A percentile compares a stretch with the other conserved stretches of the same genome.
Evolutionary conservation across 192 early-diverging fungal genomes (phyloP).

Genomic region (Coemansia asiatica): DNA sequence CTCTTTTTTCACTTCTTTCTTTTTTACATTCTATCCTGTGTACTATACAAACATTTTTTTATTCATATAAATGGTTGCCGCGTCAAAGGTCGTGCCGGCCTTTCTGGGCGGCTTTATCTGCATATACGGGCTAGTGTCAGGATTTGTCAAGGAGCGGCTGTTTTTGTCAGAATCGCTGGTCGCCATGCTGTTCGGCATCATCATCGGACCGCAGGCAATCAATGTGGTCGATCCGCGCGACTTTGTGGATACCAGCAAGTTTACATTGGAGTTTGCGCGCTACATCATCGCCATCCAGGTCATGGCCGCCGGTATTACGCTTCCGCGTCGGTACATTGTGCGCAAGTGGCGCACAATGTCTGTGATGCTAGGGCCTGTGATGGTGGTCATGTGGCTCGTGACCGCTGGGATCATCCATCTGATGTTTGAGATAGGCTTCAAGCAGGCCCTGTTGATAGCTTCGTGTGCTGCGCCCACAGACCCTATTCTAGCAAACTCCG

Average conservation of each 20-base stretch:
- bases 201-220: constrained; percentile 74
- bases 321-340: constrained; percentile 75
- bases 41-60: background rate
- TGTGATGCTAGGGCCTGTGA: constrained; percentile 76
- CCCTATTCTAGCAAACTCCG: constrained; percentile 91
- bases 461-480: constrained; percentile 91
- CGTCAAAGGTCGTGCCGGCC: constrained; percentile 56
- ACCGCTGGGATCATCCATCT: constrained; percentile 61
- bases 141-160: constrained; percentile 70
- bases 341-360: constrained; percentile 73
- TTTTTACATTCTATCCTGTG: background rate
- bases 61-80: background rate
- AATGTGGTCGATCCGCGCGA: constrained; percentile 68
- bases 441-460: constrained; percentile 71
- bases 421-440: constrained; percentile 53
- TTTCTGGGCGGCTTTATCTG: constrained; percentile 78
- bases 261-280: constrained; percentile 75
- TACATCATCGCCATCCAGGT: constrained; percentile 81
- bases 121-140: constrained; percentile 67
- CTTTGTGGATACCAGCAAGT: constrained; percentile 53
- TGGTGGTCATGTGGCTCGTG: constrained; percentile 80
- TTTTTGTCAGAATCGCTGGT: constrained; percentile 78
- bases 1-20: background rate
- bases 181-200: constrained; percentile 81
- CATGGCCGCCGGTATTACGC: constrained; percentile 82